Conservation (phyloP, 1,284 basidiomycete genomes). For the Trichosporon ovoides region DNA sequence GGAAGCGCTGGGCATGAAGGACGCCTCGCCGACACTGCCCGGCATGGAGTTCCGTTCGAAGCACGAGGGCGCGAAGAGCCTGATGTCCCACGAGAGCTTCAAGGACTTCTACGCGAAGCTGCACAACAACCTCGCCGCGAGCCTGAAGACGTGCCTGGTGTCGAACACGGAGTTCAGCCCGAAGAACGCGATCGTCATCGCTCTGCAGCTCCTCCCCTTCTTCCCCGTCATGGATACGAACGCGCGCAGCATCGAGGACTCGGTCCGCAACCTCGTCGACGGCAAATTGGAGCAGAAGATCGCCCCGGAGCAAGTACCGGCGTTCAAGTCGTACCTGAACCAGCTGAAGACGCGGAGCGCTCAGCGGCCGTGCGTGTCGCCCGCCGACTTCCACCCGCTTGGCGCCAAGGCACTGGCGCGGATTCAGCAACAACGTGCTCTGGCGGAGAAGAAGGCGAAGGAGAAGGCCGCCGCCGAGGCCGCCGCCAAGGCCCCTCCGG, state of each 20-base stretch:
- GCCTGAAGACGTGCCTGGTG: constrained; percentile 6
- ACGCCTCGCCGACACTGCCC: constrained; percentile 6
- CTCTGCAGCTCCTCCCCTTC: constrained; percentile 80
- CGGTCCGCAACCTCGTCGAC: constrained; percentile 64
- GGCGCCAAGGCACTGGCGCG: background rate
- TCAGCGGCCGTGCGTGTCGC: constrained; percentile 25
- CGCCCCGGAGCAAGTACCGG: constrained; percentile 34
- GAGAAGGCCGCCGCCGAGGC: constrained; percentile 15
- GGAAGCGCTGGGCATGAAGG: constrained; percentile 49
- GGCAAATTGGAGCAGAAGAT: constrained; percentile 54
- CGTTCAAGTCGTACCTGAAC: constrained; percentile 31
- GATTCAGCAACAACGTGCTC: background rate
- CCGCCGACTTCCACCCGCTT: constrained; percentile 27
- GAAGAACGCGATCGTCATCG: constrained; percentile 82
- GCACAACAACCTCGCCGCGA: constrained; percentile 61
- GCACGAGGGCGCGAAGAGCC: constrained; percentile 38
- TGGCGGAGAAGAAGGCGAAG: background rate
- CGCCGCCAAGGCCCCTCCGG: constrained; percentile 7
- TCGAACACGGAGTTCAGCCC: constrained; percentile 58
- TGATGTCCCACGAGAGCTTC: constrained; percentile 67
- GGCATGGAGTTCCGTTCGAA: constrained; percentile 58
- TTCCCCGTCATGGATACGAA: constrained; percentile 67
- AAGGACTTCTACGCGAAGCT: constrained; percentile 71
- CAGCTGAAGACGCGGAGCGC: constrained; percentile 30
- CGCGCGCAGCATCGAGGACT: constrained; percentile 57